A percentile compares a stretch with the other conserved stretches of the same genome.
Evolutionary conservation across 805 yeast species (phyloP).

Genomic region (Candida pseudoglaebosa): DNA sequence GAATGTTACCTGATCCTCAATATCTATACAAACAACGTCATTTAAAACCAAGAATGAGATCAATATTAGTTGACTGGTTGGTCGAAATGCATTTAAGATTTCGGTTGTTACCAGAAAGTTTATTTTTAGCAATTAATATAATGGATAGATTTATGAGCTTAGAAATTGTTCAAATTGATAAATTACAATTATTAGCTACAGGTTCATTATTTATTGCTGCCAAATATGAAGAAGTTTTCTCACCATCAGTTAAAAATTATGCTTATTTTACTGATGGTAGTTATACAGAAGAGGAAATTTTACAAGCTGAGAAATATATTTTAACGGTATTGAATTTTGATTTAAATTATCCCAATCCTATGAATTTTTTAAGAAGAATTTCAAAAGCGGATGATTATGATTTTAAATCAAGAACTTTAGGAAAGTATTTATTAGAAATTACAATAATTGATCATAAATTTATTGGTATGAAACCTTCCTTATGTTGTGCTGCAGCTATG

Average conservation of each 20-base stretch:
- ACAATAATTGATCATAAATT: constrained; percentile 72
- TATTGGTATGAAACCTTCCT: constrained; percentile 69
- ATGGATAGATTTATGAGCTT: constrained; percentile 84
- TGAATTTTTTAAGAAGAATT: constrained; percentile 83
- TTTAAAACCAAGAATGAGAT: constrained; percentile 77
- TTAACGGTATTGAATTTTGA: constrained; percentile 69
- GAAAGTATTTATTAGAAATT: constrained; percentile 78
- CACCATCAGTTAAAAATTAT: constrained; percentile 81
- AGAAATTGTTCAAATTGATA: constrained; percentile 70
- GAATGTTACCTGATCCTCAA: constrained; percentile 69
- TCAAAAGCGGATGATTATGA: constrained; percentile 91
- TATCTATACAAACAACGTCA: constrained; percentile 63
- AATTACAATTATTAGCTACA: constrained; percentile 81
- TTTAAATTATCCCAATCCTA: constrained; percentile 81
- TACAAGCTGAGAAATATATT: constrained; percentile 78
- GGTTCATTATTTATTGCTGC: constrained; percentile 87
- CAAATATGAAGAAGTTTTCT: constrained; percentile 86
- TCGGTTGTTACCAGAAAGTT: constrained; percentile 79
- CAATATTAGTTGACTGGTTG: constrained; percentile 89
- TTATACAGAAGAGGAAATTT: constrained; percentile 72
- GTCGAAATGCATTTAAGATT: constrained; percentile 85
- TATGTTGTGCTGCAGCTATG: constrained; percentile 86
- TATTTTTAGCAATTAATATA: constrained; percentile 74
- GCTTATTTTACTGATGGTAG: constrained; percentile 88
- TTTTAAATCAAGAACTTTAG: constrained; percentile 76